These are phyloP conservation scores for Boletus rex-veris DNA, from an alignment of 768 basidiomycete species.

Conservation along the genomic window DNA sequence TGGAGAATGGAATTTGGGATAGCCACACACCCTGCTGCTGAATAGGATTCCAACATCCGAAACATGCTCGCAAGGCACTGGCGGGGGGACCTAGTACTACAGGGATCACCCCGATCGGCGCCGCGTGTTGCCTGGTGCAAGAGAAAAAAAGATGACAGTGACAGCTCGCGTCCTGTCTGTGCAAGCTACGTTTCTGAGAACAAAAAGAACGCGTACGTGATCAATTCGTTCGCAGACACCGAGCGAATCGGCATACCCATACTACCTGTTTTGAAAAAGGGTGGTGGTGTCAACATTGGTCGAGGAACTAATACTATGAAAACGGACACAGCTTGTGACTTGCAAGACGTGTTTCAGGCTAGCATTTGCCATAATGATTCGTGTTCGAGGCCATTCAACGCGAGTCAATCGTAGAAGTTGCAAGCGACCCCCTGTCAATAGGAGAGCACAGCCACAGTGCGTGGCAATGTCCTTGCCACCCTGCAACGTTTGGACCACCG, in stretches of 20 bases:
- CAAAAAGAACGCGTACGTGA: conserved; percentile 4
- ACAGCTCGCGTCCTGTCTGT: conserved; percentile 1
- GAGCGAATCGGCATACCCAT: background rate
- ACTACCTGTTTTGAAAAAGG: too few species aligned
- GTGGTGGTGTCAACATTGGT: too few species aligned
- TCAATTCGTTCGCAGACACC: background rate
- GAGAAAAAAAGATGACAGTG: conserved; percentile 7
- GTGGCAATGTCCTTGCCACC: too few species aligned
- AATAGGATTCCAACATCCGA: background rate
- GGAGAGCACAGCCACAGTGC: conserved; percentile 12
- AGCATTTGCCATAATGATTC: background rate
- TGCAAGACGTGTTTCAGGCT: background rate
- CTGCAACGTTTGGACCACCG: background rate
- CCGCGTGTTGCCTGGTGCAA: background rate
- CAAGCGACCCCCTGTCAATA: background rate
- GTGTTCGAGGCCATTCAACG: conserved; percentile 1
- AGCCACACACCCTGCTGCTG: background rate
- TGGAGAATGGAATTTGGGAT: conserved; percentile 13
- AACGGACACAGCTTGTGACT: background rate
- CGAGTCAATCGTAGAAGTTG: too few species aligned
- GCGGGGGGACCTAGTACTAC: background rate
- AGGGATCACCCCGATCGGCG: conserved; percentile 12
- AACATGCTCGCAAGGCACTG: background rate
- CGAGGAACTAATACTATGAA: too few species aligned
- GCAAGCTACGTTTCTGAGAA: conserved; percentile 4